Conservation (phyloP, 805 yeast genomes). For the Hanseniaspora hatyaiensis region DNA sequence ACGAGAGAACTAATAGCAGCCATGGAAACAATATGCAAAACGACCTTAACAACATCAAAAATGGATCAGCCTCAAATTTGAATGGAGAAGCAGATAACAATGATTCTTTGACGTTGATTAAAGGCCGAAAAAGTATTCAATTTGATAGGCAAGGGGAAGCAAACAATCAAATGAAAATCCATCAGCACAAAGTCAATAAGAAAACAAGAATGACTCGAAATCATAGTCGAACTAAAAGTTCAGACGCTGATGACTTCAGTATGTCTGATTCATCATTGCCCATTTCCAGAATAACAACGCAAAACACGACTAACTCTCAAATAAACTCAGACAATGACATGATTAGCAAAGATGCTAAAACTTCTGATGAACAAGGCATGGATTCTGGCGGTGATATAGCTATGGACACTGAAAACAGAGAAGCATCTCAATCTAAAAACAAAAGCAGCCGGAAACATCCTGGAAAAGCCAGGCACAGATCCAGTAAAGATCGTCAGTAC, state of each 20-base stretch:
- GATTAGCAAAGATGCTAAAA: neutral
- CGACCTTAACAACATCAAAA: neutral
- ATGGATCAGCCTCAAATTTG: too few relatives aligned
- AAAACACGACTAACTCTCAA: slow-evolving; percentile 11
- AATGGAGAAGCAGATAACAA: too few relatives aligned
- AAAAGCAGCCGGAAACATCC: neutral
- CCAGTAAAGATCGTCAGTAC: slow-evolving; percentile 7
- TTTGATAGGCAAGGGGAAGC: slow-evolving; percentile 15
- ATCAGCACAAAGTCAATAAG: slow-evolving; percentile 9
- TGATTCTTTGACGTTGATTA: neutral
- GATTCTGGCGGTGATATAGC: neutral
- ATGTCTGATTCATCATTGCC: slow-evolving; percentile 14
- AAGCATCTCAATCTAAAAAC: neutral
- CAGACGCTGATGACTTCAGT: slow-evolving; percentile 5
- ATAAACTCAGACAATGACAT: neutral
- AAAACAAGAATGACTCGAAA: neutral
- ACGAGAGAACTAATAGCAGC: too few relatives aligned
- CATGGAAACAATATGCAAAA: too few relatives aligned
- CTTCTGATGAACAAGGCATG: neutral
- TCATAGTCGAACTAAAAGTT: neutral
- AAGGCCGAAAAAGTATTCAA: slow-evolving; percentile 12
- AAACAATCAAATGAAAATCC: slow-evolving; percentile 15
- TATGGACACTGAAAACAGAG: too few relatives aligned
- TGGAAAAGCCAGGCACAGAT: neutral
- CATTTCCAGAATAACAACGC: slow-evolving; percentile 14